Percentiles rank a stretch among this genome's conserved stretches.
Evolutionary conservation across 257 asterid species (phyloP).

Genomic region (Solanum pennellii): DNA sequence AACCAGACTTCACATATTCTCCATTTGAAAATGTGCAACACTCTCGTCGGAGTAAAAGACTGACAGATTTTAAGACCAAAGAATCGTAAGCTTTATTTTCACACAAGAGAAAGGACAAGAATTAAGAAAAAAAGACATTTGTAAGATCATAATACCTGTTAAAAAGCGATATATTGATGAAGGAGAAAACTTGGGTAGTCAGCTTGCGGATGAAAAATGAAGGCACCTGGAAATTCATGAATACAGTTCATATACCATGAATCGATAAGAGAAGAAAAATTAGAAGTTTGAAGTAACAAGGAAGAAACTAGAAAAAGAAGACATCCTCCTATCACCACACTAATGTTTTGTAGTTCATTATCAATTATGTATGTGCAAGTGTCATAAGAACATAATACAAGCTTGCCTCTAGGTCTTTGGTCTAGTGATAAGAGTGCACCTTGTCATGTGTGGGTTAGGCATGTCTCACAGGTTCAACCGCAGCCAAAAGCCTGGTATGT

Average conservation of each 20-base stretch:
- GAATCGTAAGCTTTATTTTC: background rate
- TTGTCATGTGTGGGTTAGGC: background rate
- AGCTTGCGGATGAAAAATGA: slow-evolving; percentile 97
- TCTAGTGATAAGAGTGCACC: background rate
- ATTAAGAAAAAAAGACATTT: background rate
- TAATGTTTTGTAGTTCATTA: background rate
- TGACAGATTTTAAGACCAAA: slow-evolving; percentile 10
- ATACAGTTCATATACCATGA: background rate
- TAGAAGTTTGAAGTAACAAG: background rate
- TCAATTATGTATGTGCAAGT: background rate
- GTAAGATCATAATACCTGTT: slow-evolving; percentile 49
- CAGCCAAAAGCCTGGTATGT: background rate
- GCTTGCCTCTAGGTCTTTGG: background rate
- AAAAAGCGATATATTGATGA: slow-evolving; percentile 87
- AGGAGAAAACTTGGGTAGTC: slow-evolving; percentile 87
- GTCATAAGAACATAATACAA: background rate
- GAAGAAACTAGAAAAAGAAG: background rate
- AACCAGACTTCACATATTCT: slow-evolving; percentile 95
- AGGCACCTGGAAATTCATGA: slow-evolving; percentile 58
- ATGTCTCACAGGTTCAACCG: background rate
- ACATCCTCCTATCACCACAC: background rate
- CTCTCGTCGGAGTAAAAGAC: slow-evolving; percentile 95
- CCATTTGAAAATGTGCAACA: slow-evolving; percentile 98
- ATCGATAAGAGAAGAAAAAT: background rate
- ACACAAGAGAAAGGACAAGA: background rate